Evolutionary conservation across 768 basidiomycete genomes (phyloP).

Genomic region (Rhodotorula graminis): DNA sequence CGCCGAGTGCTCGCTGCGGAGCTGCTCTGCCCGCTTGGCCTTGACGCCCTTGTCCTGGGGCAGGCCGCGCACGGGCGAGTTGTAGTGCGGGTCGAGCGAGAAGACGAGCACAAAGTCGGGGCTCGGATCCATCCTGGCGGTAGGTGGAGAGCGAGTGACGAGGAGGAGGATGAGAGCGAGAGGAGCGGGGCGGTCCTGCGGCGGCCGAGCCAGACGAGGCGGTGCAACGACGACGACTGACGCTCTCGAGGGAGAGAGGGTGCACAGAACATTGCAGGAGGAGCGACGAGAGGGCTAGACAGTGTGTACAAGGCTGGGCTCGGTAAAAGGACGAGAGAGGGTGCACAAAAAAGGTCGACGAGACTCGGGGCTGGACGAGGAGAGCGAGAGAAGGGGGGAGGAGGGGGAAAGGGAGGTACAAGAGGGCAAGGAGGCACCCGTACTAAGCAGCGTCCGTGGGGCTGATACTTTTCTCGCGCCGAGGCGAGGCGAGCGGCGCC

Average conservation of each 20-base stretch:
- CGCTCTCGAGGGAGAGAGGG: no score
- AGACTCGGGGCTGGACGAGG: no score
- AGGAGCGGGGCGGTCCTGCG: no score
- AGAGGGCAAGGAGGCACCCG: not conserved
- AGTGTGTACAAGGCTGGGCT: no score
- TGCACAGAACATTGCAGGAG: no score
- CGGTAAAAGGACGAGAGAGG: not conserved
- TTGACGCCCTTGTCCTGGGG: not conserved
- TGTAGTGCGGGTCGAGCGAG: constrained; percentile 6
- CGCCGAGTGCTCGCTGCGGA: constrained; percentile 64
- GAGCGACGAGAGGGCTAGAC: no score
- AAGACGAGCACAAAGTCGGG: constrained; percentile 34
- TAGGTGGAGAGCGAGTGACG: not conserved
- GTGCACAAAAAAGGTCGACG: no score
- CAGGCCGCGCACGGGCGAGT: constrained; percentile 21
- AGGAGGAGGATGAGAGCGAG: no score
- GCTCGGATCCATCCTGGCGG: constrained; percentile 3
- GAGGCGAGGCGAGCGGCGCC: no score
- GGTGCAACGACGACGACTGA: no score
- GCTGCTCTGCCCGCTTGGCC: constrained; percentile 58
- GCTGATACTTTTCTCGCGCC: not conserved
- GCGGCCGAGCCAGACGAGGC: no score
- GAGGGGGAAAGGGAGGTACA: no score
- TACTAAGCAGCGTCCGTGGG: not conserved
- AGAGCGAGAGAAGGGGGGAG: not conserved